phyloP scores from a whole-genome alignment of 768 basidiomycete species.

The Lactarius akahatsu region DNA sequence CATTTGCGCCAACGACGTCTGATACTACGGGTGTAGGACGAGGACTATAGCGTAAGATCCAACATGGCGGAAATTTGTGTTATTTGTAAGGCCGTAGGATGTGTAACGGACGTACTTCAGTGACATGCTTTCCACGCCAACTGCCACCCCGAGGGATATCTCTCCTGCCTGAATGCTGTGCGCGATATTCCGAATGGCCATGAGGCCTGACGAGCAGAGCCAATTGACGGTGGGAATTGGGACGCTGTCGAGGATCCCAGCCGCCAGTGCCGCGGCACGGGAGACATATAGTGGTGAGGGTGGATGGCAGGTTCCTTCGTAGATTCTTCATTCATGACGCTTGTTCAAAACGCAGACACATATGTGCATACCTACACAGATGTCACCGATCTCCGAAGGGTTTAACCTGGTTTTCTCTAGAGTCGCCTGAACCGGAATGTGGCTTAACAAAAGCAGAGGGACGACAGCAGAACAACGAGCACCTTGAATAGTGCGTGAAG shows the following conservation, averaged over 20 bases:
- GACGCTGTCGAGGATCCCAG: constrained; percentile 83
- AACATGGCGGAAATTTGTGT: constrained; percentile 12
- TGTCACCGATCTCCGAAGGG: constrained; percentile 73
- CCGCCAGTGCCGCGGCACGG: constrained; percentile 81
- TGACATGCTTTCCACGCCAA: constrained; percentile 83
- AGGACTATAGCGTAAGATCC: constrained; percentile 45
- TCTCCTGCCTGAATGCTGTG: constrained; percentile 84
- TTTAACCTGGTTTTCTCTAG: constrained; percentile 65
- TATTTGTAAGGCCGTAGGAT: not conserved
- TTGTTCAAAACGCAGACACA: not conserved
- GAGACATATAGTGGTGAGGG: constrained; percentile 82
- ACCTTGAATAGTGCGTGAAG: constrained; percentile 78
- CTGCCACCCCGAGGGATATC: constrained; percentile 81
- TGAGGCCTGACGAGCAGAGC: constrained; percentile 86
- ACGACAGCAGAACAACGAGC: constrained; percentile 13
- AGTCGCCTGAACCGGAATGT: constrained; percentile 49
- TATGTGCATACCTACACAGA: constrained; percentile 66
- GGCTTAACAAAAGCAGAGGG: too few species aligned
- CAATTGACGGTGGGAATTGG: constrained; percentile 92
- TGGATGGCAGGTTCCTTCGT: constrained; percentile 75
- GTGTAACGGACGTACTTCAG: constrained; percentile 53
- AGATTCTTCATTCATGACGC: not conserved
- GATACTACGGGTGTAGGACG: constrained; percentile 71
- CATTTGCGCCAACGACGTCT: constrained; percentile 53
- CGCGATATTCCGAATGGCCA: constrained; percentile 89